Evolutionary conservation across 148 eudicot genomes (phyloP), one percentile per base, ranked within the genome.

Genomic region (Rhododendron williamsianum): DNA sequence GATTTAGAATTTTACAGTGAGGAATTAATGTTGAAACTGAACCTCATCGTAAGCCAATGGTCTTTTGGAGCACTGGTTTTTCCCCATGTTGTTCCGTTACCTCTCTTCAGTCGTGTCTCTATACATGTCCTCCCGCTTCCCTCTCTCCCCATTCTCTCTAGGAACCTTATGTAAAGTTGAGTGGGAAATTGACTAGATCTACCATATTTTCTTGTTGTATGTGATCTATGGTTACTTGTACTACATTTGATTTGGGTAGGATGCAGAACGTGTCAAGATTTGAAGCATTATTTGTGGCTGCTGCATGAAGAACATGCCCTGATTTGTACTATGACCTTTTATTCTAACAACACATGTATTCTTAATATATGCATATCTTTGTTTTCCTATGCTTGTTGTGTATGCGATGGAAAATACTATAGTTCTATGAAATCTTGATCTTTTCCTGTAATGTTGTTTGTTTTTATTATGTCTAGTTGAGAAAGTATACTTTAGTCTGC

Each of bases 401-500:
- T 69, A 33, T 69, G 84, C 33, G 25, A 83, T 71, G 58, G 36
- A 65, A 72, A 83, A 9, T 72, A 49, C 63, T 49, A 33, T 45
- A 49, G 41, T 25, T 36, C 43, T 46, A 30, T 25, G 46, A 41
- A 58, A 63, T 23, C 5, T 63, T 82, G 82, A 79, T 63, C 56
- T 60, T 73, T 27, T 76, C 41, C 5, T 45, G 30, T 30, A 7
- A 30, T 80, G 45, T 8, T 33, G 33, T 54, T 82, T 76, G 15
- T 15, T 11, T 83, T 33, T 19, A 51, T 72, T 72, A 46, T 4
- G 46, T n/a, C n/a, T 76, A 8, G 71, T 60, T 58, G 49, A 58
- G 83, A 38, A 81, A 83, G n/a, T 45, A 71, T 83, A 13, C 77
- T 52, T 30, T 48, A 30, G 30, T 49, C 9, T 71, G 46, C 85